Evolutionary conservation across 352 stramenopile genomes (phyloP), one percentile per base, ranked within the genome.

Genomic region (Pythium pyrilobum): DNA sequence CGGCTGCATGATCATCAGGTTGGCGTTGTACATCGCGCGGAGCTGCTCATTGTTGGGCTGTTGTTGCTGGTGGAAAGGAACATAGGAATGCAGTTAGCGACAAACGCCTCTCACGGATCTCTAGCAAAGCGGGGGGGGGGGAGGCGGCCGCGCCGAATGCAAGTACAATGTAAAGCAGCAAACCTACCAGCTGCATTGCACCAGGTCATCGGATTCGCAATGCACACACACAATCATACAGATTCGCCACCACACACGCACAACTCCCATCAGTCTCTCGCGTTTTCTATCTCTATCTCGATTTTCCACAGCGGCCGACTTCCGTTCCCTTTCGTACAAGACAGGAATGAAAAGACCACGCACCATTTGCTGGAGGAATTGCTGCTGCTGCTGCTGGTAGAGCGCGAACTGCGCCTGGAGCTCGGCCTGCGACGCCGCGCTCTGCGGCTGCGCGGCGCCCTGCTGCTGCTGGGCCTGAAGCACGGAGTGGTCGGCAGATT

Each of bases 331-430:
- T 25, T 20, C 21, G 16, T 32, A 18, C 23, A 28, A 43, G 13
- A 5, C 28, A 51, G n/a, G n/a, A n/a, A n/a, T n/a, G n/a, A 45
- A 9, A 40, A 16, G 21, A 16, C 27, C 6, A 55, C 68, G 47
- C 51, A 90, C 79, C 69, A 90, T 81, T 81, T 90, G 80, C 61
- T 88, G 77, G 15, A 90, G 71, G 33, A 85, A 84, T 60, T 90
- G 80, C 38, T 87, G 64, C 62, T 89, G 79, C 65, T 90, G 80
- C 31, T 75, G 67, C 62, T 90, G 80, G 66, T 90, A 88, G 28
- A 88, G 63, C 50, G 80, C 80, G 46, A 90, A 66, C 55, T 87
- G 75, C 52, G 71, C 67, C 27, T 72, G 64, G 11, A 66, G 27
- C 32, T 72, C 59, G 13, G 59, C 54, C 32, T 56, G 50, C 39